Evolutionary conservation across 2,329 filamentous ascomycete species (phyloP), one percentile per base, ranked within the genome.

Genomic region (Leptographium procerum): DNA sequence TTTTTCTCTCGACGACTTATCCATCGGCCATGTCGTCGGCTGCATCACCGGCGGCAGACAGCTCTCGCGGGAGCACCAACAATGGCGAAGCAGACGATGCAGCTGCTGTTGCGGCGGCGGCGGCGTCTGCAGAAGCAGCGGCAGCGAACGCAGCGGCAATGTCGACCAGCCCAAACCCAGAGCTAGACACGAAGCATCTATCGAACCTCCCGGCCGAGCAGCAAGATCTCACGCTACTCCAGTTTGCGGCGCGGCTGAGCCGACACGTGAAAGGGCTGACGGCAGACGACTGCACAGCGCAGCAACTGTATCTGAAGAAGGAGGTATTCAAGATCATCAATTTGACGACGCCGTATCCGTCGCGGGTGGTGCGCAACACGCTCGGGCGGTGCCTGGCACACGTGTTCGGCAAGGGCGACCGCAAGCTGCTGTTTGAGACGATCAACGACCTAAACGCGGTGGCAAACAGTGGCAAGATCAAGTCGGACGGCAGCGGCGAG

Each of bases 281-380:
- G 57, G 78, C 84, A 61, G 89, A 96, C 65, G 88, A 88, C 68
- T 88, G 91, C 64, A 92, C 89, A 26, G 83, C 88, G 14, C 88
- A 96, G 73, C 94, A 99, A 72, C 85, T 91, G 66, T 89, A 89
- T 69, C 80, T 99, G 66, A 96, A 96, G 74, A 91, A 89, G 70
- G 91, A 97, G 78, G 81, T 96, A 64, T 89, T 97, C 71, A 90
- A 96, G 73, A 87, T 99, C 69, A 82, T 99, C 70, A 91, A 86
- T 67, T 82, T 99, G 45, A 70, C 84, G 54, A 81, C 89, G 47
- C 92, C 92, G 58, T 82, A 88, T 53, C 90, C 92, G 43, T 92
- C 90, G 48, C 83, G 94, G 69, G 88, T 96, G 47, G 87, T 96
- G 68, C 84, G 94, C 66, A 94, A 92, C 73, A 95, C 92, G 69